Percentiles rank a stretch among this genome's conserved stretches.
phyloP scores from a whole-genome alignment of 345 rosid genomes.

The Luvunga scandens region DNA sequence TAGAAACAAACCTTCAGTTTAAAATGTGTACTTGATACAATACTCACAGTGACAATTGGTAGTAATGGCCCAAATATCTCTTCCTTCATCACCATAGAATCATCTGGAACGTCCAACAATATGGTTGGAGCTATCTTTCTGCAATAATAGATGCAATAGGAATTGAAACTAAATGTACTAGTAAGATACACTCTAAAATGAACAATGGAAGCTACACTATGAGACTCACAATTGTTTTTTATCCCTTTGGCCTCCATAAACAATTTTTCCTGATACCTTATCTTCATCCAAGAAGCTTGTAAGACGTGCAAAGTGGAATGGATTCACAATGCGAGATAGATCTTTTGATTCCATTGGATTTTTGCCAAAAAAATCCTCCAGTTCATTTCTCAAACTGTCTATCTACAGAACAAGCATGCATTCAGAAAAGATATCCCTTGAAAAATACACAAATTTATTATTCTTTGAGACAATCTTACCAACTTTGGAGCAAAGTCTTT shows the following conservation, averaged over 20 bases:
- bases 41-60: constrained; percentile 48
- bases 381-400: constrained; percentile 28
- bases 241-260: constrained; percentile 46
- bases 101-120: constrained; percentile 44
- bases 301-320: constrained; percentile 38
- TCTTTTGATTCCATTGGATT: constrained; percentile 44
- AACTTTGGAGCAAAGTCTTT: constrained; percentile 44
- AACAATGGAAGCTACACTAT: neutral
- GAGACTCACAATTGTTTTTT: constrained; percentile 33
- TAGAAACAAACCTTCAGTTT: neutral
- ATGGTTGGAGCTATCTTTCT: constrained; percentile 54
- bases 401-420: constrained; percentile 22
- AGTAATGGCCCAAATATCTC: constrained; percentile 63
- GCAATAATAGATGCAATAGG: neutral
- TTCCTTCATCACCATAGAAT: constrained; percentile 49
- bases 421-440: neutral
- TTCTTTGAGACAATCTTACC: constrained; percentile 24
- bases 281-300: constrained; percentile 41
- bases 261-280: constrained; percentile 34
- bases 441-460: neutral
- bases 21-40: neutral
- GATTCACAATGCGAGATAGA: constrained; percentile 38
- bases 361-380: constrained; percentile 43
- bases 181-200: neutral
- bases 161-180: neutral